These are phyloP conservation scores for Ceratocystis huliohia DNA, from an alignment of 2,329 filamentous ascomycete genomes.

Conservation along the genomic window DNA sequence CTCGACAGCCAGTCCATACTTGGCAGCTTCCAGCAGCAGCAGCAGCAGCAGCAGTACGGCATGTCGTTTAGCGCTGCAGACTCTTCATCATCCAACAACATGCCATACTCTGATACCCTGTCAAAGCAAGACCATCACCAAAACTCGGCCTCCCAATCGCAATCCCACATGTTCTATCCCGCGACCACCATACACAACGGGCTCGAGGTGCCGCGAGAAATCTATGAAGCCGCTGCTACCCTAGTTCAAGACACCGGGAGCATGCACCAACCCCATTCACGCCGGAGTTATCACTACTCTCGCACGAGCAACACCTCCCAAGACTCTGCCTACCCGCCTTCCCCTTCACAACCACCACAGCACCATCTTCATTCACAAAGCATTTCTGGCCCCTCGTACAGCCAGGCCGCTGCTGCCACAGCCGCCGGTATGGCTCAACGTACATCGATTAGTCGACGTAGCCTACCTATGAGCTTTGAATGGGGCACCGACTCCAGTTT, in stretches of 20 bases:
- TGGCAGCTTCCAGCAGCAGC: background rate
- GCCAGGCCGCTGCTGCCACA: background rate
- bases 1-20: constrained; percentile 23
- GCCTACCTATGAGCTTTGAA: constrained; percentile 33
- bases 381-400: constrained; percentile 3
- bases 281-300: constrained; percentile 27
- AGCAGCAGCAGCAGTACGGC: background rate
- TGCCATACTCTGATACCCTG: background rate
- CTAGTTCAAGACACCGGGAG: constrained; percentile 22
- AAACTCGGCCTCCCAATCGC: constrained; percentile 4
- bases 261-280: constrained; percentile 33
- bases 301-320: constrained; percentile 12
- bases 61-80: constrained; percentile 23
- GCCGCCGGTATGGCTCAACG: background rate
- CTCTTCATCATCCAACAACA: constrained; percentile 19
- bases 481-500: constrained; percentile 62
- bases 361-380: constrained; percentile 7
- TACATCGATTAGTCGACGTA: constrained; percentile 5
- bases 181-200: constrained; percentile 11
- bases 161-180: background rate
- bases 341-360: background rate
- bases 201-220: constrained; percentile 15
- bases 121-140: background rate
- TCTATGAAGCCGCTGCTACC: constrained; percentile 19
- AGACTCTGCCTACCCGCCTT: background rate